A percentile compares a stretch with the other conserved stretches of the same genome.
Conservation (phyloP, 108 stramenopile species). For the Conticribra guillardii region DNA sequence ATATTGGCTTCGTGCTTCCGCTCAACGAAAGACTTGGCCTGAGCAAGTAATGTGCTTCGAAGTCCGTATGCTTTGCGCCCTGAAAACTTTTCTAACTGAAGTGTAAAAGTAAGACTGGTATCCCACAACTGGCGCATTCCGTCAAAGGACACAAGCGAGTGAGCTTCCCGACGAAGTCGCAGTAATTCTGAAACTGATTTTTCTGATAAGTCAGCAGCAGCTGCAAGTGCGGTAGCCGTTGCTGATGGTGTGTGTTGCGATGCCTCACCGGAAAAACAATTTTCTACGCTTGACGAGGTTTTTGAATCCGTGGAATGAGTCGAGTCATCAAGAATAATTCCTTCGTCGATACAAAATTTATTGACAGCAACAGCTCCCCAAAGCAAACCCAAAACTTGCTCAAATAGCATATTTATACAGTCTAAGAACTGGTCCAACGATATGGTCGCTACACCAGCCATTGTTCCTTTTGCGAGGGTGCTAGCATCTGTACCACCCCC, state of each 20-base stretch:
- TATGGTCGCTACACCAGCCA: slow-evolving; percentile 77
- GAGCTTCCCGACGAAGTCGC: slow-evolving; percentile 83
- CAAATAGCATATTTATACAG: slow-evolving; percentile 87
- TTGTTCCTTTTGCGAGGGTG: slow-evolving; percentile 25
- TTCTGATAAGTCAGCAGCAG: slow-evolving; percentile 77
- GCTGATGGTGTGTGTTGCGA: slow-evolving; percentile 49
- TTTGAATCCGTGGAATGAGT: slow-evolving; percentile 3
- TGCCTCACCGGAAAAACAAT: slow-evolving; percentile 7
- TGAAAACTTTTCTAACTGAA: slow-evolving; percentile 72
- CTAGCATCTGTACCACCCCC: slow-evolving; percentile 15
- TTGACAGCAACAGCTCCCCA: slow-evolving; percentile 67
- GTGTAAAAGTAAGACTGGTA: slow-evolving; percentile 70
- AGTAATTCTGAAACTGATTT: slow-evolving; percentile 86
- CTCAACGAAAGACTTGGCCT: slow-evolving; percentile 94
- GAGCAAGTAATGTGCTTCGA: slow-evolving; percentile 86
- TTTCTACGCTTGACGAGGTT: slow-evolving; percentile 6
- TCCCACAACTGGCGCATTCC: slow-evolving; percentile 92
- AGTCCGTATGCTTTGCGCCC: slow-evolving; percentile 85
- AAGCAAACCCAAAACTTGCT: slow-evolving; percentile 76
- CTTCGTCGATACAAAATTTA: slow-evolving; percentile 61
- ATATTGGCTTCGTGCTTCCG: slow-evolving; percentile 91
- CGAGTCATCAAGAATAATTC: slow-evolving; percentile 47
- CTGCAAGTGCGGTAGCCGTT: slow-evolving; percentile 66
- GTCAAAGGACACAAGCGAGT: slow-evolving; percentile 75
- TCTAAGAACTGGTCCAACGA: slow-evolving; percentile 78